Evolutionary conservation across 139 green algal genomes (phyloP).

Genomic region (Coccomyxa sp.): DNA sequence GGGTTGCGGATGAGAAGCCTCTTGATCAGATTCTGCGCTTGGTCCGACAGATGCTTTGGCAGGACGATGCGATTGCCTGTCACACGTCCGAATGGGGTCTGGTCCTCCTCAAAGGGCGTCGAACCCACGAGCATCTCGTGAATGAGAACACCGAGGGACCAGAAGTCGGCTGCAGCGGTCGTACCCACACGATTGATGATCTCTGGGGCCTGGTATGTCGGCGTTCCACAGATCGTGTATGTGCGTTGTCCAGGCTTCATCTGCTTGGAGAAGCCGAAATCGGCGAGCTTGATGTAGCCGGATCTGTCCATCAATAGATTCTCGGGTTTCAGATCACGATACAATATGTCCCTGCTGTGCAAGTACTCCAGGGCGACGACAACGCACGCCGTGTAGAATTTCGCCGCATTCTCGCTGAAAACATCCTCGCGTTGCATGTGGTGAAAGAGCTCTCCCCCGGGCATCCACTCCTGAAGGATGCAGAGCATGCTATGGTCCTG

Average conservation of each 20-base stretch:
- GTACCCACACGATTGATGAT: slow-evolving; percentile 76
- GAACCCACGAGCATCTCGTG: slow-evolving; percentile 80
- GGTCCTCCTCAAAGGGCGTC: slow-evolving; percentile 62
- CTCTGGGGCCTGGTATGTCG: slow-evolving; percentile 77
- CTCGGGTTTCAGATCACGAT: slow-evolving; percentile 81
- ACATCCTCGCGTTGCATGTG: slow-evolving; percentile 60
- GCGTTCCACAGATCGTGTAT: slow-evolving; percentile 84
- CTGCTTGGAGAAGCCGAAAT: slow-evolving; percentile 84
- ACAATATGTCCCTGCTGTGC: slow-evolving; percentile 46
- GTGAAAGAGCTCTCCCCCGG: slow-evolving; percentile 76
- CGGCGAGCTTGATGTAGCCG: slow-evolving; percentile 79
- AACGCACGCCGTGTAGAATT: not conserved
- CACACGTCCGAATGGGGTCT: not conserved
- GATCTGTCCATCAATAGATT: slow-evolving; percentile 76
- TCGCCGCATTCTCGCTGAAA: slow-evolving; percentile 40
- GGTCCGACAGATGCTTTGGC: not conserved
- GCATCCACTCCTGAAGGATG: slow-evolving; percentile 53
- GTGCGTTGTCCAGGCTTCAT: slow-evolving; percentile 54
- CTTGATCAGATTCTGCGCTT: not conserved
- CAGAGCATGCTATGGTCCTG: slow-evolving; percentile 63
- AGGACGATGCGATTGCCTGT: slow-evolving; percentile 4
- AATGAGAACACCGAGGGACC: slow-evolving; percentile 78
- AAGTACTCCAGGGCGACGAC: slow-evolving; percentile 1
- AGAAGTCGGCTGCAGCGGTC: slow-evolving; percentile 72
- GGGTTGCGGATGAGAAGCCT: not conserved